Evolutionary conservation across 441 rosid species (phyloP), one percentile per base, ranked within the genome.

Genomic region (Arabidopsis lyrata): DNA sequence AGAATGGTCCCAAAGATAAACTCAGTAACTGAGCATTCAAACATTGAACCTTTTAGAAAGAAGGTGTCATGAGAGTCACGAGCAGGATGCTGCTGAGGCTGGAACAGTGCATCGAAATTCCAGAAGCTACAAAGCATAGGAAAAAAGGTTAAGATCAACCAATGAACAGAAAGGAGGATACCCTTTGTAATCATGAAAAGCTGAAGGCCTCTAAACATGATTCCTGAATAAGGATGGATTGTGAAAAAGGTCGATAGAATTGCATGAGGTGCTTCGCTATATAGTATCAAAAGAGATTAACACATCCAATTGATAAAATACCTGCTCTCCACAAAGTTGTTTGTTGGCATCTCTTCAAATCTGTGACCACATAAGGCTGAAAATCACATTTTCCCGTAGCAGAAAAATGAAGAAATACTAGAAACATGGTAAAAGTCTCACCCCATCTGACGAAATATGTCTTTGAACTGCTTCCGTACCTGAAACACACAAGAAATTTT

Each of bases 31-130:
- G 39, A 31, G 60, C 47, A 71, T 63, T 47, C 63, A 65, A 48
- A 16, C 35, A 52, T 14, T 77, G 50, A 66, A 92, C 97, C 93
- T 83, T 84, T 73, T 59, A 90, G 75, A 78, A 90, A 95, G 87
- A 95, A 92, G 38, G 97, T 95, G 79, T 90, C 97, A 61, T 95
- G 99, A 48, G 99, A 87, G 84, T 92, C 99, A 66, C 93, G 97
- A 62, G 99, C 99, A 81, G 98, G 99, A 81, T 95, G 98, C 63
- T 95, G 97, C 74, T 95, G 98, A 27, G 98, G 96, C 83, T 92
- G 98, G 88, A 92, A 92, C 52, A 92, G 77, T 52, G 90, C 97
- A 85, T 92, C 99, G 22, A 95, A 95, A 82, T 95, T 95, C 98
- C 98, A 92, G 89, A 95, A 92, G 61, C 61, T 55, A 55, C 61